Evolutionary conservation across 2,329 filamentous ascomycete genomes (phyloP).

Genomic region (Neodidymelliopsis sp.): DNA sequence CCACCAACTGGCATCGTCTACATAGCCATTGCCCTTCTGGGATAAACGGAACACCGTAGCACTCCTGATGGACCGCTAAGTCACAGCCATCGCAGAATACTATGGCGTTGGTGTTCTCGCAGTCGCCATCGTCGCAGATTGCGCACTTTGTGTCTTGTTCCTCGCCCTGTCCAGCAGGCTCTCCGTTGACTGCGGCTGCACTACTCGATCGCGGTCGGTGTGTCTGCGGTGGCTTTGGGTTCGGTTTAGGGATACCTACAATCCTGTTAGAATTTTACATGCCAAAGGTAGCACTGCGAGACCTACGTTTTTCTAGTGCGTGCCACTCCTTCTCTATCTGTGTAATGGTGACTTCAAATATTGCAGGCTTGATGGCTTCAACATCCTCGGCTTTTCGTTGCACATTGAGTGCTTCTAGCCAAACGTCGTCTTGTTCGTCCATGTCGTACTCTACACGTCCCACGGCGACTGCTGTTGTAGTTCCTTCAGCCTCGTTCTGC

Average conservation of each 20-base stretch:
- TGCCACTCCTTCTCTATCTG: constrained; percentile 99
- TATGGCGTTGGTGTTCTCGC: constrained; percentile 98
- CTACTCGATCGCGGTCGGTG: constrained; percentile 92
- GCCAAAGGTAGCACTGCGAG: not conserved
- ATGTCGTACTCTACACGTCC: constrained; percentile 98
- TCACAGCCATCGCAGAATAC: constrained; percentile 99
- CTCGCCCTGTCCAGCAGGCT: constrained; percentile 80
- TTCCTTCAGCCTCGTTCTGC: constrained; percentile 67
- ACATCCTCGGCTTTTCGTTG: constrained; percentile 77
- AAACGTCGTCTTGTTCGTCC: constrained; percentile 98
- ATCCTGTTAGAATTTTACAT: constrained; percentile 11
- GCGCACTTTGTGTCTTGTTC: constrained; percentile 97
- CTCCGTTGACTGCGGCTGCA: constrained; percentile 93
- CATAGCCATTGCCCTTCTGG: constrained; percentile 99
- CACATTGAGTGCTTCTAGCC: constrained; percentile 84
- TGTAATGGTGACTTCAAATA: constrained; percentile 97
- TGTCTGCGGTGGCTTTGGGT: constrained; percentile 94
- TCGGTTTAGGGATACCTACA: constrained; percentile 84
- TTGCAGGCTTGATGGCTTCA: constrained; percentile 86
- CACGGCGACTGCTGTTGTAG: constrained; percentile 60
- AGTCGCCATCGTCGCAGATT: constrained; percentile 98
- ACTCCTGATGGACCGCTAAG: constrained; percentile 96
- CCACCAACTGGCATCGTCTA: constrained; percentile 94
- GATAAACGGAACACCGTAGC: constrained; percentile 98
- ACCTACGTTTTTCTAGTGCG: constrained; percentile 81